These are phyloP conservation scores for Leccinum rimulosum DNA, from an alignment of 768 basidiomycete genomes.

Conservation along the genomic window DNA sequence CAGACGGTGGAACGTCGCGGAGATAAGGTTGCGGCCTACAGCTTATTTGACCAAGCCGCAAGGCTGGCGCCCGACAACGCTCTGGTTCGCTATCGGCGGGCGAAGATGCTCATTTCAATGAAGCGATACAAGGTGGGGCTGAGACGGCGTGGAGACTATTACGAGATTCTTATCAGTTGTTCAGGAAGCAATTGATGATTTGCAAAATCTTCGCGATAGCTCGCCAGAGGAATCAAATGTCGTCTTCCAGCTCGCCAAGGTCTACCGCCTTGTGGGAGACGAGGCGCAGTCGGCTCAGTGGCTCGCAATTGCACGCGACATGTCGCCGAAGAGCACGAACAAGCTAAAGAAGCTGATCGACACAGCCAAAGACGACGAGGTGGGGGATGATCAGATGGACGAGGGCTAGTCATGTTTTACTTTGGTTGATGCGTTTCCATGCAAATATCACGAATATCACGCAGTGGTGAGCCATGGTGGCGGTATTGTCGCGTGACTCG, in stretches of 20 bases:
- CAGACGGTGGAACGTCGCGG: constrained; percentile 89
- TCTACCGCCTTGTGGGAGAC: constrained; percentile 81
- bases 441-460: not conserved
- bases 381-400: constrained; percentile 67
- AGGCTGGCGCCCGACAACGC: constrained; percentile 82
- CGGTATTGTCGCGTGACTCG: constrained; percentile 26
- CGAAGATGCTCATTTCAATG: constrained; percentile 85
- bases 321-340: constrained; percentile 85
- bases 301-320: constrained; percentile 88
- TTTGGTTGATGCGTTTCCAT: constrained; percentile 3
- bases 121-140: constrained; percentile 73
- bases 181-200: constrained; percentile 76
- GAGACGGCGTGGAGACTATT: constrained; percentile 23
- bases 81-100: constrained; percentile 90
- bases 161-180: constrained; percentile 23
- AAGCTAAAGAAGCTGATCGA: constrained; percentile 81
- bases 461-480: constrained; percentile 8
- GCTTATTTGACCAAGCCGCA: constrained; percentile 79
- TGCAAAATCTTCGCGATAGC: constrained; percentile 73
- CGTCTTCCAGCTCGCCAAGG: constrained; percentile 91
- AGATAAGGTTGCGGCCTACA: constrained; percentile 71
- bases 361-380: constrained; percentile 59
- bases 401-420: constrained; percentile 41
- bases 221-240: constrained; percentile 97
- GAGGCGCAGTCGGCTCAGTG: constrained; percentile 76